Percentiles rank a stretch among this genome's conserved stretches.
phyloP scores from a whole-genome alignment of 805 yeast genomes.

The Wickerhamomyces chambardii region DNA sequence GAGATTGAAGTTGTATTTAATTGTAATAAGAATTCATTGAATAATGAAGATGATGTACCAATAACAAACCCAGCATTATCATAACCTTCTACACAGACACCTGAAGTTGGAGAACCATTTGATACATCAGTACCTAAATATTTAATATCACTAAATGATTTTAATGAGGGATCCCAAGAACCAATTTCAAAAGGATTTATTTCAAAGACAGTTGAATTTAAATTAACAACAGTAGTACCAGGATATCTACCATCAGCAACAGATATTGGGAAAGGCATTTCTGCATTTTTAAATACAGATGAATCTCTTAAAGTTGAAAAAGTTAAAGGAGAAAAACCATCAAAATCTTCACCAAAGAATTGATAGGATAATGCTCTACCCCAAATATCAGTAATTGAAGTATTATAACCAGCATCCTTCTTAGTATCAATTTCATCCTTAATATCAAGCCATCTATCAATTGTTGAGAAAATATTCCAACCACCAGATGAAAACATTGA shows the following conservation, averaged over 20 bases:
- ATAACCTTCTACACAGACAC: slow-evolving; percentile 53
- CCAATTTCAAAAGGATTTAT: slow-evolving; percentile 69
- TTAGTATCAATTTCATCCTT: slow-evolving; percentile 42
- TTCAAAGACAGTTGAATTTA: slow-evolving; percentile 63
- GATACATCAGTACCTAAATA: slow-evolving; percentile 61
- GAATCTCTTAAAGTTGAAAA: slow-evolving; percentile 50
- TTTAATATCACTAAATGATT: slow-evolving; percentile 54
- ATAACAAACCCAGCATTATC: slow-evolving; percentile 78
- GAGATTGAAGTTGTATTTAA: slow-evolving; percentile 44
- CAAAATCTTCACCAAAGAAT: slow-evolving; percentile 51
- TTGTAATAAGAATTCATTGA: slow-evolving; percentile 56
- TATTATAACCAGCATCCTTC: slow-evolving; percentile 54
- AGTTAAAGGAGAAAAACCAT: slow-evolving; percentile 56
- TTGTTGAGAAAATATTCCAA: slow-evolving; percentile 40
- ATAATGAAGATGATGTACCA: slow-evolving; percentile 79
- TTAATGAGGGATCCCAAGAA: slow-evolving; percentile 76
- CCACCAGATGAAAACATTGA: slow-evolving; percentile 61
- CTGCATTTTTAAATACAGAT: slow-evolving; percentile 48
- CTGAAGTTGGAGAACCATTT: slow-evolving; percentile 45
- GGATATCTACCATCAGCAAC: slow-evolving; percentile 64
- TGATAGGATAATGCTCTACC: slow-evolving; percentile 69
- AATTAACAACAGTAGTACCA: slow-evolving; percentile 40
- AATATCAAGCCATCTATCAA: slow-evolving; percentile 44
- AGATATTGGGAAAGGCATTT: slow-evolving; percentile 67
- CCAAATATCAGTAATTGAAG: slow-evolving; percentile 74